Base-by-base conservation (phyloP, 2,329 filamentous ascomycete genomes). In the Pseudopithomyces maydicus region DNA sequence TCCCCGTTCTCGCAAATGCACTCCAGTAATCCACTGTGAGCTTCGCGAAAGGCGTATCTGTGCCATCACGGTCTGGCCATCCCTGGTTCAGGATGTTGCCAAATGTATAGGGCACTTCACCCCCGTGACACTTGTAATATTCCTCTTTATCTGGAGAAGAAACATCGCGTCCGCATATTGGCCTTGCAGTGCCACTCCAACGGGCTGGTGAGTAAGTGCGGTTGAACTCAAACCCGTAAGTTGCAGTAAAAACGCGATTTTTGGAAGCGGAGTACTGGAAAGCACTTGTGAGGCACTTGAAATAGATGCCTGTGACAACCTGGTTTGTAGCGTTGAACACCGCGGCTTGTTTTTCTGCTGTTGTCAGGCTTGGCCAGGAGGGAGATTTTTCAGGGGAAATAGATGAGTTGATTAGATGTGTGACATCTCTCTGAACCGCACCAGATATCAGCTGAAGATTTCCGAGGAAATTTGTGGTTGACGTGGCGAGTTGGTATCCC, bases 61-160 rank as follows among this genome's bases (percentile, higher is more conserved):
- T 57, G 7, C 70, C 75, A 54, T 79, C 77, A 6, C 78, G 69
- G 47, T 75, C 75, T 2, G 70, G 69, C 45, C 67, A 65, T 0
- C 72, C 74, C 26, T 74, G 69, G 22, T 74, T 69, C 5, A 55
- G 52, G n/a, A 67, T 63, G 6, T 68, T 77, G 22, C 73, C 77
- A 55, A 79, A 78, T 5, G 74, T 73, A n/a, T 74, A 62, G 53
- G 74, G 67, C 52, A 78, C 71, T 53, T 79, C 77, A 10, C 76
- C 76, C 1, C 71, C 75, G 52, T 79, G 77, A 64, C 77, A 80
- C 58, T 78, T 78, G 62, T 73, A 75, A 64, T 79, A 79, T 54
- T 79, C 77, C 2, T 33, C 32, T 3, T 49, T 46, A n/a, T 69
- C 62, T 2, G 73, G 75, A 54, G 78, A 71, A 19, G 73, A 73